Conservation (phyloP, 164 flowering plant genomes). For the Umbellularia californica region DNA sequence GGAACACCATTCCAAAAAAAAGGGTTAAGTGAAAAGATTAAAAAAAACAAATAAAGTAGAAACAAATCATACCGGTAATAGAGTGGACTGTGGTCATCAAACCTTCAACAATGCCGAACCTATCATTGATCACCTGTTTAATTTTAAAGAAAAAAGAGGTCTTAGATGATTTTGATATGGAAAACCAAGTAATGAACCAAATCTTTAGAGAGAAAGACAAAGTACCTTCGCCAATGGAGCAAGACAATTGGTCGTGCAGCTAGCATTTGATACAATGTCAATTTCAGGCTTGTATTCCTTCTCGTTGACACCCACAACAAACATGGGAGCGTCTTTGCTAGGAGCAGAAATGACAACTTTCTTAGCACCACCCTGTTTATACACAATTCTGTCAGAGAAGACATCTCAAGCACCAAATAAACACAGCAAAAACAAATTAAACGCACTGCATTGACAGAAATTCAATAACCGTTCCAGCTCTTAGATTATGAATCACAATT, state of each 20-base stretch:
- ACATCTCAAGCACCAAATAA: background rate
- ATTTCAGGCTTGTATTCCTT: slow-evolving; percentile 68
- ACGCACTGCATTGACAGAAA: background rate
- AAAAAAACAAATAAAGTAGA: background rate
- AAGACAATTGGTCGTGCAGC: slow-evolving; percentile 95
- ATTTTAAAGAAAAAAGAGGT: background rate
- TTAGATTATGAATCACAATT: too few species aligned
- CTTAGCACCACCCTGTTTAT: slow-evolving; percentile 87
- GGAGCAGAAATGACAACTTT: slow-evolving; percentile 95
- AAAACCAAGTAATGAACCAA: background rate
- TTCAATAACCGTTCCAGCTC: too few species aligned
- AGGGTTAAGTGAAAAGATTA: background rate
- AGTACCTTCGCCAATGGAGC: slow-evolving; percentile 89
- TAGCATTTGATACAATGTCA: slow-evolving; percentile 88
- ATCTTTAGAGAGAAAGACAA: background rate
- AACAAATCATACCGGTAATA: slow-evolving; percentile 48
- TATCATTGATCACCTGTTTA: slow-evolving; percentile 54
- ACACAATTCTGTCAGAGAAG: background rate
- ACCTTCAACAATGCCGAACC: slow-evolving; percentile 90
- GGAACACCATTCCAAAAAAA: background rate
- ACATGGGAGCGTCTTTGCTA: slow-evolving; percentile 96
- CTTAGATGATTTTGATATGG: background rate
- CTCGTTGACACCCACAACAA: slow-evolving; percentile 94
- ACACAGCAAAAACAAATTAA: background rate
- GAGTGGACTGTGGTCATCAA: slow-evolving; percentile 94